These are phyloP conservation scores for Backusella australiensis DNA, from an alignment of 192 early-diverging fungal species.

Conservation along the genomic window DNA sequence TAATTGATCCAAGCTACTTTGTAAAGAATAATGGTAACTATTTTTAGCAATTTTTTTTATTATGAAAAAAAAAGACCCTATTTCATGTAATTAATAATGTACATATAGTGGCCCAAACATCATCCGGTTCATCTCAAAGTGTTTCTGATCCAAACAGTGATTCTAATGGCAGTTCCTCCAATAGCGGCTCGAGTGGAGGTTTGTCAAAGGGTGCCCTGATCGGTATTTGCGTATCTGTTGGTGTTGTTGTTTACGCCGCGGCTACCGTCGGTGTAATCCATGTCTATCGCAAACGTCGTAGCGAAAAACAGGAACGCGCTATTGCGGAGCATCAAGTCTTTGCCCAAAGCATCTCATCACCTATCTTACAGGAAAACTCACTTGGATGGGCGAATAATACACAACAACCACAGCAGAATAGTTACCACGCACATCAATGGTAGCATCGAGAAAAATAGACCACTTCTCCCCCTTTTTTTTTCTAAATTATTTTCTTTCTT, in stretches of 20 bases:
- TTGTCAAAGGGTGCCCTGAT: slow-evolving; percentile 32
- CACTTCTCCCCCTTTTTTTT: neutral
- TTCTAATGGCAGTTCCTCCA: neutral
- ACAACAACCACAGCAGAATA: neutral
- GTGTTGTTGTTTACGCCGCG: slow-evolving; percentile 35
- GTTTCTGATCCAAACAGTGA: slow-evolving; percentile 15
- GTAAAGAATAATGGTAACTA: slow-evolving; percentile 1
- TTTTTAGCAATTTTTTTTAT: neutral
- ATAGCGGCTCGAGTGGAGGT: neutral
- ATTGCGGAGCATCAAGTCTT: slow-evolving; percentile 22
- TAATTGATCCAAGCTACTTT: slow-evolving; percentile 26
- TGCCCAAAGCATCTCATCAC: slow-evolving; percentile 28
- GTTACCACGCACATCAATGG: neutral
- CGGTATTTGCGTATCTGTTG: slow-evolving; percentile 35
- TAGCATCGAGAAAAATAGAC: neutral
- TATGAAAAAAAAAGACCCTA: neutral
- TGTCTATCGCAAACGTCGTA: slow-evolving; percentile 22
- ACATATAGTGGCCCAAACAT: neutral
- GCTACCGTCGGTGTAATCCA: slow-evolving; percentile 30
- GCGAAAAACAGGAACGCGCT: slow-evolving; percentile 11
- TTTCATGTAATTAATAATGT: neutral
- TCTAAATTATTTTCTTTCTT: neutral
- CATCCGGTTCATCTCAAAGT: neutral
- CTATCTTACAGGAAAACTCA: slow-evolving; percentile 35
- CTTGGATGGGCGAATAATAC: slow-evolving; percentile 12